phyloP scores from a whole-genome alignment of 441 rosid species.

The Macaranga tanarius region DNA sequence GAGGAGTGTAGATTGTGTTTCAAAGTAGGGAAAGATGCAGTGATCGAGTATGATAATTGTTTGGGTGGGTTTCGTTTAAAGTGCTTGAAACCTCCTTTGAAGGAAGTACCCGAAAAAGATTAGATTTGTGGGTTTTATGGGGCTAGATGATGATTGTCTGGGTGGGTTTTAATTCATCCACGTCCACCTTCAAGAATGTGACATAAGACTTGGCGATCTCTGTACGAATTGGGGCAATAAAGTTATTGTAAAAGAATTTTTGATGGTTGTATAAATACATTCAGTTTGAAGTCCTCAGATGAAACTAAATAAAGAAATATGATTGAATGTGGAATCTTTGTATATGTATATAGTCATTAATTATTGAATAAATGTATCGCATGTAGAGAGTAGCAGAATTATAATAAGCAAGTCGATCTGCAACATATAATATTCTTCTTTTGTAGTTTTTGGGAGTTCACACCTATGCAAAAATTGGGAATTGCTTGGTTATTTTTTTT shows the following conservation, averaged over 20 bases:
- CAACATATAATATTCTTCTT: slow-evolving; percentile 9
- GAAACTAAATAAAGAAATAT: slow-evolving; percentile 7
- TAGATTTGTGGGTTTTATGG: slow-evolving; percentile 81
- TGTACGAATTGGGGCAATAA: too few species aligned
- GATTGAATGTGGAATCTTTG: slow-evolving; percentile 10
- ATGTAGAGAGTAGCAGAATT: slow-evolving; percentile 17
- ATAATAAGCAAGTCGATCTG: slow-evolving; percentile 29
- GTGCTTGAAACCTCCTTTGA: slow-evolving; percentile 80
- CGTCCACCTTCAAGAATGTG: too few species aligned
- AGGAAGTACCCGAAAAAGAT: slow-evolving; percentile 78
- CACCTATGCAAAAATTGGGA: slow-evolving; percentile 26
- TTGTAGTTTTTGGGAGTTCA: neutral
- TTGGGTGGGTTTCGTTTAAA: slow-evolving; percentile 90
- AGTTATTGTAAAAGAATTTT: slow-evolving; percentile 3
- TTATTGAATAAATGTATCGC: slow-evolving; percentile 28
- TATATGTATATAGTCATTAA: slow-evolving; percentile 28
- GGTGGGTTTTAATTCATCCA: too few species aligned
- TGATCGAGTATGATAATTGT: slow-evolving; percentile 92
- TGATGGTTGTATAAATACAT: slow-evolving; percentile 7
- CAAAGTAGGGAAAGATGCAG: slow-evolving; percentile 50
- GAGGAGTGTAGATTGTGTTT: slow-evolving; percentile 91
- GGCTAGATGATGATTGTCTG: too few species aligned
- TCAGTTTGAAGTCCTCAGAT: slow-evolving; percentile 15
- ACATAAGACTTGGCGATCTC: too few species aligned
- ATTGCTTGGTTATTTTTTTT: slow-evolving; percentile 16